Conservation (phyloP, 129 eudicot genomes). For the Ambrosia artemisiifolia region DNA sequence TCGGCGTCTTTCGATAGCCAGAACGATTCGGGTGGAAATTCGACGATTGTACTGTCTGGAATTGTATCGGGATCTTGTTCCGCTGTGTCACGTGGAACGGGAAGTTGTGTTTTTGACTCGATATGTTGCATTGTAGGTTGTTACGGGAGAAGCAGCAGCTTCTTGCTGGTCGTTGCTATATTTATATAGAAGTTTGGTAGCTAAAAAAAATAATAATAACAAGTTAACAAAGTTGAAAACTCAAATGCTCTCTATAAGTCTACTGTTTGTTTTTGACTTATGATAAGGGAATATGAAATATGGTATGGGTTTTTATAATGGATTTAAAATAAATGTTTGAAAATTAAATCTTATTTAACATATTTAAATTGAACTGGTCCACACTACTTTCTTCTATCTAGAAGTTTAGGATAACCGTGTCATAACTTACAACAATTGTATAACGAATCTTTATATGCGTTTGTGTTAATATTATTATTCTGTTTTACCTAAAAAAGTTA, state of each 20-base stretch:
- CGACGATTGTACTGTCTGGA: constrained; percentile 19
- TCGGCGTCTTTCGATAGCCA: constrained; percentile 86
- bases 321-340: too few species aligned
- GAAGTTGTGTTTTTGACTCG: constrained; percentile 15
- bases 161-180: too few species aligned
- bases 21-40: constrained; percentile 58
- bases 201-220: too few species aligned
- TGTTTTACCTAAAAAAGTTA: background rate
- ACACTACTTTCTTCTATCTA: background rate
- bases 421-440: background rate
- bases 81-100: background rate
- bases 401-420: background rate
- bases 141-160: too few species aligned
- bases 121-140: constrained; percentile 18
- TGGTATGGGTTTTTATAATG: too few species aligned
- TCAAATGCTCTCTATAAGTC: too few species aligned
- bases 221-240: too few species aligned
- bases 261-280: too few species aligned
- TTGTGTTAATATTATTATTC: background rate
- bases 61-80: constrained; percentile 1
- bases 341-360: too few species aligned
- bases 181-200: too few species aligned
- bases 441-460: background rate
- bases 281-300: too few species aligned
- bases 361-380: background rate